Evolutionary conservation across 2,329 filamentous ascomycete genomes (phyloP), one percentile per base, ranked within the genome.

Genomic region (Calonectria hawksworthii): DNA sequence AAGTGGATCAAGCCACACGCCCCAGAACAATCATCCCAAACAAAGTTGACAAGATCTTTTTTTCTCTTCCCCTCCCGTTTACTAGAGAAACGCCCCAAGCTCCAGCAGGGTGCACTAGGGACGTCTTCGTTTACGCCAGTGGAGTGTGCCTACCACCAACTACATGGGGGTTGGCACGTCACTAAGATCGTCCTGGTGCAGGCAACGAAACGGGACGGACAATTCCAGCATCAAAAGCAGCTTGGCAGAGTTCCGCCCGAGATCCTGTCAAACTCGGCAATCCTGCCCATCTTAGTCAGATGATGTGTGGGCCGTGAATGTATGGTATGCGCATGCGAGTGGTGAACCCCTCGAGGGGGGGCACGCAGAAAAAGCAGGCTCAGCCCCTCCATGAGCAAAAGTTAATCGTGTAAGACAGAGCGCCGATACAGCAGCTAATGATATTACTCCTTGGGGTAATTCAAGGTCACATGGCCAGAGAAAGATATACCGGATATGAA

Each of bases 381-480:
- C 44, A 13, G 44, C 44, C 44, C n/a, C 21, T 10, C 34, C 10
- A 11, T 9, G 11, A 56, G 28, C 52, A 23, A 11, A 11, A 21
- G 14, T 41, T 41, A 18, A 26, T 63, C 14, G 30, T 28, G 6
- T 8, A 63, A 14, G 14, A 38, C 7, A 41, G 10, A 28, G 13
- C 34, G 44, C 14, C 21, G 36, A 63, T 34, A 30, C n/a, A 38
- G 4, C 16, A 38, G 11, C 18, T 13, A 47, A 47, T 5, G 13
- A 23, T 41, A 41, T 63, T 63, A 41, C 56, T 63, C 56, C 56
- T 63, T 63, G 56, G 56, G 56, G 56, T 63, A 63, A 63, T 61
- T 61, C 4, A 26, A 9, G 1, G n/a, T 61, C 32, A 38, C 34
- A 23, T 26, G 56, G 28, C 3, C 9, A 13, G 9, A 50, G 30